phyloP scores from a whole-genome alignment of 371 early-diverging fungal species.

The Mucor irregularis region DNA sequence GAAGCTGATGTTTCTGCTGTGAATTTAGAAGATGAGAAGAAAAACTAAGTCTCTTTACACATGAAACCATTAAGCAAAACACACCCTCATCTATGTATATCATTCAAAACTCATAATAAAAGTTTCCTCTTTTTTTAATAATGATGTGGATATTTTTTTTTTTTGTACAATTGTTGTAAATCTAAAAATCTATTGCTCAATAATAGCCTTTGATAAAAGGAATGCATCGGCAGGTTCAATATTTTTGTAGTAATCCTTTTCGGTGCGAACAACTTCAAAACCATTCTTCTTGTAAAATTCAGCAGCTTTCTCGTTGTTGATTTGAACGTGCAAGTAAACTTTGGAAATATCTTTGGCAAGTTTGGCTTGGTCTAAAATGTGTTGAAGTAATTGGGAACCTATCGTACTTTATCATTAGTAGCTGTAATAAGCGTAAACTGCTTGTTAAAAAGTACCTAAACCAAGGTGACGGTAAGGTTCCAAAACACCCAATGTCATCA shows the following conservation, averaged over 20 bases:
- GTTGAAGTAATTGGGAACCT: slow-evolving; percentile 65
- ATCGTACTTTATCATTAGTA: background rate
- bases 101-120: background rate
- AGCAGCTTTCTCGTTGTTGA: slow-evolving; percentile 81
- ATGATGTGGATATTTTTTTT: background rate
- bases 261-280: slow-evolving; percentile 65
- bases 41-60: background rate
- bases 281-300: slow-evolving; percentile 87
- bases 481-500: slow-evolving; percentile 95
- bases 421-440: background rate
- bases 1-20: background rate
- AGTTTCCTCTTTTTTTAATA: background rate
- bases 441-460: slow-evolving; percentile 58
- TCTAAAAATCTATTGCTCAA: slow-evolving; percentile 17
- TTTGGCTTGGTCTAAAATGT: slow-evolving; percentile 61
- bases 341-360: slow-evolving; percentile 40
- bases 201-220: slow-evolving; percentile 57
- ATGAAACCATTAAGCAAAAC: background rate
- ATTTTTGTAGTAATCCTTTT: slow-evolving; percentile 87
- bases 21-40: slow-evolving; percentile 4
- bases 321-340: slow-evolving; percentile 92
- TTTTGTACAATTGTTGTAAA: background rate
- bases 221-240: slow-evolving; percentile 85
- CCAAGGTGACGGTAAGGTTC: slow-evolving; percentile 83
- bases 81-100: too few relatives aligned